Percentiles rank a stretch among this genome's conserved stretches.
Conservation (phyloP, 768 basidiomycete genomes). For the Kwoniella dejecticola region DNA sequence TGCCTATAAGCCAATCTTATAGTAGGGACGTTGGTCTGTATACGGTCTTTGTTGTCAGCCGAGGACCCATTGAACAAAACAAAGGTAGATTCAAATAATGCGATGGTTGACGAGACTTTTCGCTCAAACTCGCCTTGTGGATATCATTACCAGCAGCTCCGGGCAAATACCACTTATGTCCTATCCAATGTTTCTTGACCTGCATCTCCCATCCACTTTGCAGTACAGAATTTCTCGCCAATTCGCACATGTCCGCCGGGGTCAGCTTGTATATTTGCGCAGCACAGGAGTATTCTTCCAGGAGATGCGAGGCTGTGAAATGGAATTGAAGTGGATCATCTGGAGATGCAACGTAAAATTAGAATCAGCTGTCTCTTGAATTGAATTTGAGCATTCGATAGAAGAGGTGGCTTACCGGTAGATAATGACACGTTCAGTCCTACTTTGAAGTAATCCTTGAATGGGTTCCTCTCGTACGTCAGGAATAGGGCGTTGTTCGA, state of each 20-base stretch:
- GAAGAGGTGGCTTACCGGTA: conserved; percentile 77
- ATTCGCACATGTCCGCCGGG: conserved; percentile 75
- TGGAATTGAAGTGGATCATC: conserved; percentile 72
- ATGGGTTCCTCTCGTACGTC: conserved; percentile 88
- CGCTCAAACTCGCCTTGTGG: conserved; percentile 79
- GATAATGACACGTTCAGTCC: conserved; percentile 92
- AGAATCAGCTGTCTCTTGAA: conserved; percentile 2
- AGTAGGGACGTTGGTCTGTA: conserved; percentile 90
- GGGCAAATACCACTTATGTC: conserved; percentile 87
- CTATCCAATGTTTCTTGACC: conserved; percentile 76
- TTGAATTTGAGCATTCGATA: no score
- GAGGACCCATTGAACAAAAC: no score
- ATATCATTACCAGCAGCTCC: conserved; percentile 95
- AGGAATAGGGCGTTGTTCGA: conserved; percentile 98
- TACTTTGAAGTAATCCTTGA: conserved; percentile 94
- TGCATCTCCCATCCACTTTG: conserved; percentile 99
- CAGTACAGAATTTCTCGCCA: conserved; percentile 95
- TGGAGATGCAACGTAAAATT: neutral
- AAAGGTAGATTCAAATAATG: no score
- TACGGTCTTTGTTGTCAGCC: neutral
- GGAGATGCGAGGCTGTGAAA: conserved; percentile 79
- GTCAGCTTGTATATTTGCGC: conserved; percentile 98
- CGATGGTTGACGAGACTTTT: no score
- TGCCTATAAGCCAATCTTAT: conserved; percentile 88
- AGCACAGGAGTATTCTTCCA: conserved; percentile 95